phyloP scores from a whole-genome alignment of 345 rosid genomes.

The Mercurialis annua region DNA sequence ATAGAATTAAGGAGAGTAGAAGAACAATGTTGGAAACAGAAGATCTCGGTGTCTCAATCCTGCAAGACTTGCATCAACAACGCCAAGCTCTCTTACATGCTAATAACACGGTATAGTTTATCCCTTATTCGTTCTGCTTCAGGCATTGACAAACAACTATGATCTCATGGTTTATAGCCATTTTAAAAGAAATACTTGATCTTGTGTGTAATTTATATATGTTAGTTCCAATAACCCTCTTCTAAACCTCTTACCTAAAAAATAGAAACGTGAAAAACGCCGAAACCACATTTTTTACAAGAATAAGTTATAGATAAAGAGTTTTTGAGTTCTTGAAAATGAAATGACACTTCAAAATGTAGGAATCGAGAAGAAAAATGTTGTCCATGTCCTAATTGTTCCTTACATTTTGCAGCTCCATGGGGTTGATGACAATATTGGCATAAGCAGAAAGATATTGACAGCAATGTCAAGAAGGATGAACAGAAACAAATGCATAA shows the following conservation, averaged over 20 bases:
- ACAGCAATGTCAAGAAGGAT: slow-evolving; percentile 16
- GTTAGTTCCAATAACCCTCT: too few relatives aligned
- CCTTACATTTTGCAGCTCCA: slow-evolving; percentile 15
- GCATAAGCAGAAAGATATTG: slow-evolving; percentile 20
- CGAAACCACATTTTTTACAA: too few relatives aligned
- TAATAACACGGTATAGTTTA: slow-evolving; percentile 7
- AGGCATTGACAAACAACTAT: neutral
- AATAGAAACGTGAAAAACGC: too few relatives aligned
- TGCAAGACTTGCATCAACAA: slow-evolving; percentile 25
- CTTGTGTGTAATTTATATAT: neutral
- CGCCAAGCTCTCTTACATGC: slow-evolving; percentile 22
- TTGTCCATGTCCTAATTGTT: neutral
- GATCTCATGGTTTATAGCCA: neutral
- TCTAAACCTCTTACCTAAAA: too few relatives aligned
- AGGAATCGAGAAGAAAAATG: too few relatives aligned
- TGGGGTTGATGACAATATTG: slow-evolving; percentile 22
- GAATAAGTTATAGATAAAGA: too few relatives aligned
- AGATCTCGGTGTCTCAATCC: slow-evolving; percentile 24
- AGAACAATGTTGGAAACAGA: slow-evolving; percentile 24
- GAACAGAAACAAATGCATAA: slow-evolving; percentile 24
- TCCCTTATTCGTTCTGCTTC: neutral
- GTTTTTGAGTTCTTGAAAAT: too few relatives aligned
- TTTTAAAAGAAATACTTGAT: neutral
- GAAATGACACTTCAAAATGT: too few relatives aligned
- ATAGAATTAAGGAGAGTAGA: slow-evolving; percentile 27